Conservation (phyloP, 106 monocot species). For the Ottelia alismoides region DNA sequence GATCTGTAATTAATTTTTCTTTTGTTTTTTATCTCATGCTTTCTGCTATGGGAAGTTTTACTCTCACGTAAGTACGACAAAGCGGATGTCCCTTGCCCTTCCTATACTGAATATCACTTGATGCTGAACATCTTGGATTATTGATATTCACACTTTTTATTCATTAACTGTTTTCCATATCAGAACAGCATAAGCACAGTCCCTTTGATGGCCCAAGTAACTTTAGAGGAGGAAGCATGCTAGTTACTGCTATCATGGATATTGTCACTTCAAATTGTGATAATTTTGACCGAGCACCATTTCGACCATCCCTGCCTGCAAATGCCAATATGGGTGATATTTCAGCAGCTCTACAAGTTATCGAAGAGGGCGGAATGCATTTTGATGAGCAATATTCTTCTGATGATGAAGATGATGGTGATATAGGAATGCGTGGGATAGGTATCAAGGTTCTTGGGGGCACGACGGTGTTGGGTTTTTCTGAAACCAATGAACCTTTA, state of each 20-base stretch:
- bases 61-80: no score
- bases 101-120: no score
- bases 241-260: constrained; percentile 96
- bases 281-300: constrained; percentile 29
- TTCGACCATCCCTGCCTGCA: constrained; percentile 48
- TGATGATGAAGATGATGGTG: constrained; percentile 54
- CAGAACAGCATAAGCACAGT: constrained; percentile 48
- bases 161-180: constrained; percentile 20
- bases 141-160: constrained; percentile 5
- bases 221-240: constrained; percentile 91
- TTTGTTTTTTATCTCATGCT: no score
- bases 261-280: constrained; percentile 89
- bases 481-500: constrained; percentile 21
- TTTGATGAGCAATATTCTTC: constrained; percentile 37
- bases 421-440: constrained; percentile 60
- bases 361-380: constrained; percentile 79
- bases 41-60: no score
- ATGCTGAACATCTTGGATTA: no score
- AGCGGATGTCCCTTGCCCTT: no score
- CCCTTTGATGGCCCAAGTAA: constrained; percentile 42
- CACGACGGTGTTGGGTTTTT: constrained; percentile 65
- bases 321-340: constrained; percentile 86
- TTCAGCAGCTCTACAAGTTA: constrained; percentile 67
- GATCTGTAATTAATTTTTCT: no score
- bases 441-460: constrained; percentile 94